Evolutionary conservation across 1,139 yeast species (phyloP).

Genomic region (Hansenula anomala): DNA sequence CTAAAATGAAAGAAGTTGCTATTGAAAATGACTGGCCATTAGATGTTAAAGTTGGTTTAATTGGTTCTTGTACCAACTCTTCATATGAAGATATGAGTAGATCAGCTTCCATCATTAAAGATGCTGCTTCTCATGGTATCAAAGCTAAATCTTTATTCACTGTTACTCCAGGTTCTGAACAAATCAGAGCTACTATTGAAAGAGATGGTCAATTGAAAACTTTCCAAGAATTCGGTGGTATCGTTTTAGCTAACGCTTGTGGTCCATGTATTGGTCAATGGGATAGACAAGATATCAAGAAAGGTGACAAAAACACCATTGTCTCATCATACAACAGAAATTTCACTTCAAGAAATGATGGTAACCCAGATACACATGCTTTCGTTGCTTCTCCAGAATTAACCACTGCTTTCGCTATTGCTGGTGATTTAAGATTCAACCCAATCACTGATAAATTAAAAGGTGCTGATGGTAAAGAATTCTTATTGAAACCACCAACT

Average conservation of each 20-base stretch:
- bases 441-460: conserved; percentile 93
- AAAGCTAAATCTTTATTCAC: conserved; percentile 87
- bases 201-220: conserved; percentile 93
- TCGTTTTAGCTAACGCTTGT: conserved; percentile 96
- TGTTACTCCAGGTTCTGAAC: conserved; percentile 99
- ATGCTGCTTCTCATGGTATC: conserved; percentile 88
- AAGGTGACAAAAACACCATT: conserved; percentile 98
- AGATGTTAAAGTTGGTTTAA: conserved; percentile 92
- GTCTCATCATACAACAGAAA: conserved; percentile 99
- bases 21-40: conserved; percentile 88
- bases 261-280: conserved; percentile 99
- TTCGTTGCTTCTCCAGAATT: conserved; percentile 98
- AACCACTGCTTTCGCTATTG: conserved; percentile 92
- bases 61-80: conserved; percentile 99
- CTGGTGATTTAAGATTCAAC: conserved; percentile 98
- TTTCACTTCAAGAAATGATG: conserved; percentile 98
- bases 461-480: conserved; percentile 94
- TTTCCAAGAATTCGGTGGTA: conserved; percentile 91
- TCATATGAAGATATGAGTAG: conserved; percentile 99
- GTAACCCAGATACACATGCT: conserved; percentile 97
- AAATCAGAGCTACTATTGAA: conserved; percentile 96
- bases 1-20: conserved; percentile 88
- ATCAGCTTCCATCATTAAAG: conserved; percentile 89
- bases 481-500: conserved; percentile 82
- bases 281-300: conserved; percentile 96